Percentiles rank a stretch among this genome's conserved stretches.
These are phyloP conservation scores for Erodium moschatum DNA, from an alignment of 441 rosid species.

Conservation along the genomic window DNA sequence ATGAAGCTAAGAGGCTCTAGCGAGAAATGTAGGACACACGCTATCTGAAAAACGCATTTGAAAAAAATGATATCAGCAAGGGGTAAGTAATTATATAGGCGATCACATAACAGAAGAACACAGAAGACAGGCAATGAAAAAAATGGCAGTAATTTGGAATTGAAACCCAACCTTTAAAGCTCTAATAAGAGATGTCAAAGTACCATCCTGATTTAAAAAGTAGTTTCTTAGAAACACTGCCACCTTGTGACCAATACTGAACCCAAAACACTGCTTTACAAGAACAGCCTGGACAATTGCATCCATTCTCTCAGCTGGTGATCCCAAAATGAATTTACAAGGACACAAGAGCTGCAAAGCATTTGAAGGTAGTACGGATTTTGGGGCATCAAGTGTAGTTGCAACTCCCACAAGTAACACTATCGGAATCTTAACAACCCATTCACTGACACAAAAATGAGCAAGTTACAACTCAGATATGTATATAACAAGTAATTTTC, in stretches of 20 bases:
- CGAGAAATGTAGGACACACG: constrained; percentile 76
- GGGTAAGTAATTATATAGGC: constrained; percentile 3
- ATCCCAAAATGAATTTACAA: constrained; percentile 58
- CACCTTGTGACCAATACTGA: constrained; percentile 56
- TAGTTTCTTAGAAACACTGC: constrained; percentile 65
- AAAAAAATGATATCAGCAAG: constrained; percentile 18
- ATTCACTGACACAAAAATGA: constrained; percentile 48
- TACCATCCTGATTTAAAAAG: constrained; percentile 75
- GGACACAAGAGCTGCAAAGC: constrained; percentile 58
- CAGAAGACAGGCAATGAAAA: background rate
- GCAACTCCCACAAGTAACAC: constrained; percentile 75
- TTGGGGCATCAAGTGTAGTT: constrained; percentile 66
- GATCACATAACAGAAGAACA: constrained; percentile 11
- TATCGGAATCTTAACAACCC: constrained; percentile 74
- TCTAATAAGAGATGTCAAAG: constrained; percentile 70
- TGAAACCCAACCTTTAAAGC: constrained; percentile 62
- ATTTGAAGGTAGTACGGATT: constrained; percentile 49
- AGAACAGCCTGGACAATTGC: constrained; percentile 71
- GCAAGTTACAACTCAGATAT: constrained; percentile 16
- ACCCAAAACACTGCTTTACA: constrained; percentile 65
- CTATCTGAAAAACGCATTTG: constrained; percentile 45
- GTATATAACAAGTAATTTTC: background rate
- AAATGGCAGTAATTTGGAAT: constrained; percentile 1
- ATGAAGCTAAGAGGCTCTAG: constrained; percentile 51
- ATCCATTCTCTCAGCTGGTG: constrained; percentile 76